A percentile compares a stretch with the other conserved stretches of the same genome.
These are phyloP conservation scores for Shiraia sp. DNA, from an alignment of 2,329 filamentous ascomycete species.

Conservation along the genomic window DNA sequence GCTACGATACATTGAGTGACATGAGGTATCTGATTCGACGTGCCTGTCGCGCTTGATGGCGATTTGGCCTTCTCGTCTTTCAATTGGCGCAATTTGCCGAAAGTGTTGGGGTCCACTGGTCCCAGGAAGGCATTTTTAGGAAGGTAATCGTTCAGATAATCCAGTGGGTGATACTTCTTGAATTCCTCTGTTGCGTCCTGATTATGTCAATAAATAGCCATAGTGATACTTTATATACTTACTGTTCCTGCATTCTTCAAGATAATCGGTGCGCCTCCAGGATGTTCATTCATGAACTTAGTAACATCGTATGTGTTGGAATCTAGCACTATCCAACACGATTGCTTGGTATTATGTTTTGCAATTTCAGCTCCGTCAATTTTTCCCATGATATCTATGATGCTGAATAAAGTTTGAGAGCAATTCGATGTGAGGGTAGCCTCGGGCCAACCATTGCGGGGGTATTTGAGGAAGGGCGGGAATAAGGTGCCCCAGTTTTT, in stretches of 20 bases:
- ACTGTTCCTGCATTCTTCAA: conserved; percentile 50
- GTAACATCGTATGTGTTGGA: conserved; percentile 70
- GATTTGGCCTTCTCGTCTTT: conserved; percentile 26
- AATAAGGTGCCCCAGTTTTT: conserved; percentile 15
- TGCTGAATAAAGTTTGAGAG: conserved; percentile 1
- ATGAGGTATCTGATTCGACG: conserved; percentile 32
- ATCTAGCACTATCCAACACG: conserved; percentile 69
- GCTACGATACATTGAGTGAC: conserved; percentile 35
- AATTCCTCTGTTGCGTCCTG: conserved; percentile 43
- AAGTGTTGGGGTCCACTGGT: conserved; percentile 36
- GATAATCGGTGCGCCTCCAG: conserved; percentile 58
- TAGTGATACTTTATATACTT: conserved; percentile 13
- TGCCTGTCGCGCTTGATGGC: conserved; percentile 16
- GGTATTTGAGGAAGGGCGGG: conserved; percentile 30
- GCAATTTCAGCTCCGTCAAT: conserved; percentile 41
- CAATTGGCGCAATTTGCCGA: conserved; percentile 27
- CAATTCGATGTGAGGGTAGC: conserved; percentile 1
- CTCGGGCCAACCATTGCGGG: conserved; percentile 19
- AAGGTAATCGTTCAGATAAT: conserved; percentile 36
- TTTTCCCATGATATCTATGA: conserved; percentile 17
- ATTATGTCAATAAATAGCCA: not conserved
- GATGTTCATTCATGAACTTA: conserved; percentile 64
- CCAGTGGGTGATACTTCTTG: conserved; percentile 40
- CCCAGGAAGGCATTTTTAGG: conserved; percentile 31
- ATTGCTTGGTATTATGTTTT: conserved; percentile 38